Conservation (phyloP, 345 rosid species). For the Gossypium raimondii region DNA sequence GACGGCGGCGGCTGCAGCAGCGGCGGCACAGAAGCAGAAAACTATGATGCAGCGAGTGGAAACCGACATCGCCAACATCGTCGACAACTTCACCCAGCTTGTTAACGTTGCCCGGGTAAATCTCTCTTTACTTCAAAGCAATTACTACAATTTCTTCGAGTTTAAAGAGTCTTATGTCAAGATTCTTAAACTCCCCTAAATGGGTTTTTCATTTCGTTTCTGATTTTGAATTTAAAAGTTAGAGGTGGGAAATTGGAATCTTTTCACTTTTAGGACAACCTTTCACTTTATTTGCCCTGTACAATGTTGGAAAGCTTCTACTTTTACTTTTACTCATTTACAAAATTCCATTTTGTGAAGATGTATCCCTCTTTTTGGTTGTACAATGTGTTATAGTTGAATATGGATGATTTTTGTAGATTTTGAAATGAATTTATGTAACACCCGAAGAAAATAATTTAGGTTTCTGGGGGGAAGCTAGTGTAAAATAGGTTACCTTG, state of each 20-base stretch:
- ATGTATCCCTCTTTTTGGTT: background rate
- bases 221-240: background rate
- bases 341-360: background rate
- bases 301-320: background rate
- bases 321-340: background rate
- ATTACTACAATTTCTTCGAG: background rate
- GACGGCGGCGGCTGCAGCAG: slow-evolving; percentile 71
- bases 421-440: too few species aligned
- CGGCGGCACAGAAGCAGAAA: slow-evolving; percentile 87
- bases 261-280: background rate
- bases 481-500: background rate
- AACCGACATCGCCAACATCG: slow-evolving; percentile 67
- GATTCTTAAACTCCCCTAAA: background rate
- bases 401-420: background rate
- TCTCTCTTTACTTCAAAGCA: background rate
- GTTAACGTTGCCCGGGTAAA: slow-evolving; percentile 72
- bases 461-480: too few species aligned
- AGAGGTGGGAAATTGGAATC: background rate
- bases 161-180: background rate
- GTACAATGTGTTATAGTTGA: background rate
- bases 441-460: too few species aligned
- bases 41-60: slow-evolving; percentile 80
- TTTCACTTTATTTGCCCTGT: background rate
- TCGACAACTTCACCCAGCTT: slow-evolving; percentile 80
- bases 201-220: background rate